Base-by-base conservation (phyloP, 2,329 filamentous ascomycete species). In the Diplodia scrobiculata region DNA sequence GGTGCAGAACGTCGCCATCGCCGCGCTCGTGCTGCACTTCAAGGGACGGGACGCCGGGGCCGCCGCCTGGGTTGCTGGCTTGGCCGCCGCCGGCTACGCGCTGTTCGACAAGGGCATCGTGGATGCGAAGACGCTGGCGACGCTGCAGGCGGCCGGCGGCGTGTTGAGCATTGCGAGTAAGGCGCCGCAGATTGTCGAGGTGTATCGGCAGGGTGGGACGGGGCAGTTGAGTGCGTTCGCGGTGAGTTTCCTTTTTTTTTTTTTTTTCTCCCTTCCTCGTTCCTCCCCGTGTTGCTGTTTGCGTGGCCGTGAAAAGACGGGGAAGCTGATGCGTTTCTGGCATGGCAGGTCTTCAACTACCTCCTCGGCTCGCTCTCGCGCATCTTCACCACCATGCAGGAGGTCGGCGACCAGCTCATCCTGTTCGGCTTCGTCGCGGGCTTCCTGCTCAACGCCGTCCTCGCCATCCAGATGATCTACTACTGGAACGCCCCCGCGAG, bases 181-280 rank as follows among this genome's bases (percentile, higher is more conserved):
- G 84, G 78, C 96, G 65, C 95, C 95, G 52, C 95, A 99, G 83
- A 98, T 99, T 73, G 78, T 88, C 67, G 89, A 93, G 17, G 92
- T 98, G 73, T 94, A 88, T 82, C 84, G 86, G 72, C 83, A 97
- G 79, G 93, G 93, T 53, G 89, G 91, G 47, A 99, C 95, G 5
- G 95, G 96, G 27, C 95, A 99, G 83, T 84, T 99, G 77, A 97
- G 92, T 75, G 94, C 95, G 62, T 98, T 98, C 78, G 91, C 95
- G 67, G 95, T 96, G 84, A 80, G 90, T 84, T n/a, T n/a, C 3
- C n/a, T 7, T 17, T 36, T 10, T 21, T 11, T 50, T 48, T 59
- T 4, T 41, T 41, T 21, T 21, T 1, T 21, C 21, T 1, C 13
- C 6, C 38, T 14, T 34, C 29, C 41, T 21, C n/a, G 3, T 2